phyloP scores from a whole-genome alignment of 176 grass and related monocot species.

The Juncus inflexus region DNA sequence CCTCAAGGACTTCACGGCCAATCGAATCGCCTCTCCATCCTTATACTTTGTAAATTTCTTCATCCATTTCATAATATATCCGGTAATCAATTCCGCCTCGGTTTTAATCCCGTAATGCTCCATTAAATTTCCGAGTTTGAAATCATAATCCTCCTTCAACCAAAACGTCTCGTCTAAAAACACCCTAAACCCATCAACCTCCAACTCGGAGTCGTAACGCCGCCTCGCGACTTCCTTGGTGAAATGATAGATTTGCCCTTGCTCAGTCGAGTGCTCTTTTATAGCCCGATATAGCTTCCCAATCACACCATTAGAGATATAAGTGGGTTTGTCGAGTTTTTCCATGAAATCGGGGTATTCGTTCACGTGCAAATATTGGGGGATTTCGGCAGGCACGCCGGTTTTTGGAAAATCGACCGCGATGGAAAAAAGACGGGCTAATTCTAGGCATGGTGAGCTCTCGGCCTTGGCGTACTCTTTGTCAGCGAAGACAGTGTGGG shows the following conservation, averaged over 20 bases:
- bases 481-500: constrained; percentile 64
- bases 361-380: constrained; percentile 37
- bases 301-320: constrained; percentile 47
- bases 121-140: constrained; percentile 71
- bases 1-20: constrained; percentile 50
- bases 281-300: constrained; percentile 70
- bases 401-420: constrained; percentile 84
- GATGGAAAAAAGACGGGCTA: constrained; percentile 61
- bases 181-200: constrained; percentile 47
- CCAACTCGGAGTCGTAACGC: constrained; percentile 61
- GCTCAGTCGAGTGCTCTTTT: constrained; percentile 43
- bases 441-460: constrained; percentile 36
- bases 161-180: constrained; percentile 33
- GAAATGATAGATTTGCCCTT: constrained; percentile 34
- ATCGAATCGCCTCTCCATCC: constrained; percentile 57
- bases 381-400: constrained; percentile 62
- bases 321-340: constrained; percentile 51
- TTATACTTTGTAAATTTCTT: constrained; percentile 56
- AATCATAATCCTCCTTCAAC: constrained; percentile 72
- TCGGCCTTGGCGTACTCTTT: constrained; percentile 35
- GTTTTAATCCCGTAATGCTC: constrained; percentile 74
- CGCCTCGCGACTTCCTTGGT: constrained; percentile 45
- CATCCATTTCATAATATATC: constrained; percentile 64
- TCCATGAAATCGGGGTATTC: constrained; percentile 92
- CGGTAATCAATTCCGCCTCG: constrained; percentile 68